Evolutionary conservation across 768 basidiomycete species (phyloP), one percentile per base, ranked within the genome.

Genomic region (Russula virescens): DNA sequence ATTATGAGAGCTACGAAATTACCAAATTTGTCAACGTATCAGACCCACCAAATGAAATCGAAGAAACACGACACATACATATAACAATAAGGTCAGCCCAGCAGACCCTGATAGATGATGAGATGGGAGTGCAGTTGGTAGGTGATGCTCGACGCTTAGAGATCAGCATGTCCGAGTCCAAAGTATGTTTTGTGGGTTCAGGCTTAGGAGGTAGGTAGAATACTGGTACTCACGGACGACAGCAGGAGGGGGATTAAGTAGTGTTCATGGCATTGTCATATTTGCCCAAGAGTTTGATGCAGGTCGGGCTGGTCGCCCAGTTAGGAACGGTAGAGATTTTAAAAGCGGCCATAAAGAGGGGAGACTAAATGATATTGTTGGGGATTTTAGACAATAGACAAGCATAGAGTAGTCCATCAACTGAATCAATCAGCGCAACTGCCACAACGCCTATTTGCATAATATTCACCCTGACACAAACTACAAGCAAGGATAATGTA

Each of bases 11-110:
- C 71, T 71, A 42, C 8, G 25, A 55, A 19, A 23, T 52, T 35
- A 35, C 28, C 52, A 25, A 57, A 46, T 46, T n/a, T 4, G 40
- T 42, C n/a, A 38, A 40, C 35, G 50, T n/a, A 31, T 34, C 60
- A 54, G 45, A 50, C 9, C 45, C 43, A 34, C 18, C 57, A 64
- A 43, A 40, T 5, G 11, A 11, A 40, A n/a, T n/a, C n/a, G n/a
- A n/a, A n/a, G n/a, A n/a, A n/a, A n/a, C n/a, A 40, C 68, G 34
- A 31, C 5, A 31, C 31, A 31, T 58, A 71, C 70, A 53, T 25
- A 69, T 62, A 46, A 69, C 60, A 34, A 63, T 34, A 43, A 69
- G 51, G 54, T 71, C 70, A 18, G 40, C 45, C 64, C 60, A 62
- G 50, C 66, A 67, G 45, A 66, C 28, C 23, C 48, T n/a, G 46